Evolutionary conservation across 495 filamentous ascomycete species (phyloP).

Genomic region (Aspergillus cavernicola): DNA sequence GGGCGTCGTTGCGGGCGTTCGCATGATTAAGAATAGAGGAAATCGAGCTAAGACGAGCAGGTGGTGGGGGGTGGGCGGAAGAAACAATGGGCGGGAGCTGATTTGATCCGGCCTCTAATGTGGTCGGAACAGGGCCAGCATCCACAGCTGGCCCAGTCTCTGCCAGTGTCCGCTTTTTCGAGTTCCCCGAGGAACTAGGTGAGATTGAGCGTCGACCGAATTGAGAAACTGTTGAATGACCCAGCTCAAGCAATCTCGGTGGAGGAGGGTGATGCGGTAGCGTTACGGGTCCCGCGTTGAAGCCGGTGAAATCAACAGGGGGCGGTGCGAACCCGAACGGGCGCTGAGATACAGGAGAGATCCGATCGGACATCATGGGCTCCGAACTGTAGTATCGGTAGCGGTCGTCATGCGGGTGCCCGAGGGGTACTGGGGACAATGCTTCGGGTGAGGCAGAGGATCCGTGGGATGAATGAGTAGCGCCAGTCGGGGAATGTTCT

Average conservation of each 20-base stretch:
- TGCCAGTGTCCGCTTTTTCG: conserved; percentile 44
- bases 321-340: conserved; percentile 40
- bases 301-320: conserved; percentile 51
- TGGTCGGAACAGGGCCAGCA: conserved; percentile 25
- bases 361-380: conserved; percentile 27
- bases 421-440: conserved; percentile 41
- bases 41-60: conserved; percentile 66
- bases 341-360: conserved; percentile 28
- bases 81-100: conserved; percentile 46
- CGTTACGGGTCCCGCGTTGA: conserved; percentile 32
- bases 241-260: conserved; percentile 41
- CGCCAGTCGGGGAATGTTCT: conserved; percentile 45
- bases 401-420: conserved; percentile 57
- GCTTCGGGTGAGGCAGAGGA: conserved; percentile 44
- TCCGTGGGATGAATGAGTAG: conserved; percentile 43
- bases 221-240: conserved; percentile 32
- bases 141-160: conserved; percentile 31
- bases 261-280: conserved; percentile 38
- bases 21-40: conserved; percentile 71
- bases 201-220: conserved; percentile 40
- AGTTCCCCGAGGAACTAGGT: conserved; percentile 30
- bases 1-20: conserved; percentile 38
- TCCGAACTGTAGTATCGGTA: conserved; percentile 44
- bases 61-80: conserved; percentile 36
- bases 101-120: conserved; percentile 39